Base-by-base conservation (phyloP, 768 basidiomycete genomes). In the Podaxis sp. region DNA sequence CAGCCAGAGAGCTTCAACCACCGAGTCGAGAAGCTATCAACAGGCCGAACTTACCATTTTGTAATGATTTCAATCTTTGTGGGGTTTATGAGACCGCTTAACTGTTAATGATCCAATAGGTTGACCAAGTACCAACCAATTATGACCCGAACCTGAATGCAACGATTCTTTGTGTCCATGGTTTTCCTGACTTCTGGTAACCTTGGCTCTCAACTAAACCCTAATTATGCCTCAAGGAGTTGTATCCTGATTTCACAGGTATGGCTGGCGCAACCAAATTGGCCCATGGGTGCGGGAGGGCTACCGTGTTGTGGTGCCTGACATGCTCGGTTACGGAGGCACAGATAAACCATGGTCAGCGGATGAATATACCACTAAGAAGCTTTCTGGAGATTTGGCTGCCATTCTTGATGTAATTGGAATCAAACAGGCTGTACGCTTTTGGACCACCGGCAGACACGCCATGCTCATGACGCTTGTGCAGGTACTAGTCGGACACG, bases 181-280 rank as follows among this genome's bases (percentile, higher is more conserved):
- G 92, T 1, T 93, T 93, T 70, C 92, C 92, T 13, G 92, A 93
- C 69, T 71, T 77, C 28, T 82, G 81, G 81, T 76, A 71, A 64
- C 63, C 39, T 39, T 28, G 44, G 26, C 60, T 13, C 24, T 22
- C 19, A 24, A 7, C 19, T 57, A 13, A 15, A 59, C 22, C 42
- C 46, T 28, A 13, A 39, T 19, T 5, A 40, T 12, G 33, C 46
- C 44, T 51, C n/a, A 17, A 39, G 3, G 42, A n/a, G 13, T 44
- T 15, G 42, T 4, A 42, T 7, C 24, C 30, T 44, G 15, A 53
- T 42, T 39, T 24, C 38, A 48, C 51, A 87, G 86, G 86, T 91
- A 87, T 71, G 88, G 88, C 38, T 92, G 89, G 89, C 79, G 88
- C 59, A 73, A 87, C 70, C 90, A 91, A 71, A 90, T 93, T 63